phyloP scores from a whole-genome alignment of 345 rosid genomes.

The rapeseed (Brassica napus) region DNA sequence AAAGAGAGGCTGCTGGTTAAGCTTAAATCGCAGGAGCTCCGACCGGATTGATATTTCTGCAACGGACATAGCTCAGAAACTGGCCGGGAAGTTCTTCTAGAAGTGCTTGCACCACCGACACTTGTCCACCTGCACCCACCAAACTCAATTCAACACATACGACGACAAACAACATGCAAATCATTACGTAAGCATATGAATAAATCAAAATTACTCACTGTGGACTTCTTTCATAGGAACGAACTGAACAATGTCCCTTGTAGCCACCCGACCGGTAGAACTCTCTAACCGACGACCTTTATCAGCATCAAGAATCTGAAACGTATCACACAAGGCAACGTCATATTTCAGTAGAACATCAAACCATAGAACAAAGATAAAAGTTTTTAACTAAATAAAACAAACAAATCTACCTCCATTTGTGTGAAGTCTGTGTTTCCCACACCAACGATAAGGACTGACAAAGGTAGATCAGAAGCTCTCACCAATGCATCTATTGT shows the following conservation, averaged over 20 bases:
- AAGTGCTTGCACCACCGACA: slow-evolving; percentile 74
- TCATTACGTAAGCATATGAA: neutral
- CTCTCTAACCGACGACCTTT: slow-evolving; percentile 74
- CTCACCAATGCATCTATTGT: slow-evolving; percentile 75
- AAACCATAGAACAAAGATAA: neutral
- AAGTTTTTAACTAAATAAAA: neutral
- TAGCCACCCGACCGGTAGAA: slow-evolving; percentile 69
- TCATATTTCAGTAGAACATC: neutral
- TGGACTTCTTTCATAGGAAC: slow-evolving; percentile 79
- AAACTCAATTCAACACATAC: neutral
- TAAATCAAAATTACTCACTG: slow-evolving; percentile 46
- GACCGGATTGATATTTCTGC: slow-evolving; percentile 57
- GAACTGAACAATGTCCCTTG: slow-evolving; percentile 87
- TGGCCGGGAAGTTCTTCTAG: slow-evolving; percentile 77
- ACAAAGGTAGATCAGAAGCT: slow-evolving; percentile 93
- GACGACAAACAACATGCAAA: neutral
- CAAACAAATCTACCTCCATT: slow-evolving; percentile 66
- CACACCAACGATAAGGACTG: slow-evolving; percentile 83
- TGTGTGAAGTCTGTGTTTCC: slow-evolving; percentile 78
- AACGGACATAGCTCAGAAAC: slow-evolving; percentile 67
- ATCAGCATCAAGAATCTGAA: slow-evolving; percentile 76
- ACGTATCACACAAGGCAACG: neutral
- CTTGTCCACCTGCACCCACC: slow-evolving; percentile 1
- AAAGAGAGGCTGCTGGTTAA: neutral
- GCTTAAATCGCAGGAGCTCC: slow-evolving; percentile 21